Conservation (phyloP, 345 rosid genomes). For the Eucalyptus cloeziana region DNA sequence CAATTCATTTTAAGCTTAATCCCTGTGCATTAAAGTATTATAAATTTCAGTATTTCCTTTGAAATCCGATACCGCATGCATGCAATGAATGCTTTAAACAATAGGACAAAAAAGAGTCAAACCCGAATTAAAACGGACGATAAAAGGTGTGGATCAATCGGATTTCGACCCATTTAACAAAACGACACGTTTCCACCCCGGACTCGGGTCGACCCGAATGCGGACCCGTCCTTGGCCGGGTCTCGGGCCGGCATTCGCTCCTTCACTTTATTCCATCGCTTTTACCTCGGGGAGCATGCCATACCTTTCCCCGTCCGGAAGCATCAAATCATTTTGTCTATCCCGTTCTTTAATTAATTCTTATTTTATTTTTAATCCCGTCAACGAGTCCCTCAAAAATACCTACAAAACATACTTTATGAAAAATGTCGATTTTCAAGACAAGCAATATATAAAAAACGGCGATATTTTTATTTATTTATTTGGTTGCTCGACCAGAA, state of each 20-base stretch:
- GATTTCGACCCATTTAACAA: neutral
- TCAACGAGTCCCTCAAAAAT: neutral
- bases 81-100: neutral
- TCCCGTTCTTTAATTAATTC: neutral
- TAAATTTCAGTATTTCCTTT: neutral
- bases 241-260: neutral
- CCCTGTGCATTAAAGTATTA: rapidly evolving
- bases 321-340: neutral
- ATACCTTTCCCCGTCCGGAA: neutral
- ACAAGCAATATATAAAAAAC: neutral
- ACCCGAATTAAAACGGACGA: neutral
- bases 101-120: neutral
- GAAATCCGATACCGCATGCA: neutral
- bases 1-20: neutral
- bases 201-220: neutral
- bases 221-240: neutral
- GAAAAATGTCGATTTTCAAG: neutral
- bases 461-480: neutral
- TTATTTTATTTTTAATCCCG: neutral
- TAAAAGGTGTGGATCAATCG: neutral
- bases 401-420: neutral
- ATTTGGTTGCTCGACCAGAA: neutral
- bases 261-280: neutral
- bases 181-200: neutral
- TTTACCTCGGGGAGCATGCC: neutral